Conservation (phyloP, 1,284 basidiomycete genomes). For the Tilletia caries region DNA sequence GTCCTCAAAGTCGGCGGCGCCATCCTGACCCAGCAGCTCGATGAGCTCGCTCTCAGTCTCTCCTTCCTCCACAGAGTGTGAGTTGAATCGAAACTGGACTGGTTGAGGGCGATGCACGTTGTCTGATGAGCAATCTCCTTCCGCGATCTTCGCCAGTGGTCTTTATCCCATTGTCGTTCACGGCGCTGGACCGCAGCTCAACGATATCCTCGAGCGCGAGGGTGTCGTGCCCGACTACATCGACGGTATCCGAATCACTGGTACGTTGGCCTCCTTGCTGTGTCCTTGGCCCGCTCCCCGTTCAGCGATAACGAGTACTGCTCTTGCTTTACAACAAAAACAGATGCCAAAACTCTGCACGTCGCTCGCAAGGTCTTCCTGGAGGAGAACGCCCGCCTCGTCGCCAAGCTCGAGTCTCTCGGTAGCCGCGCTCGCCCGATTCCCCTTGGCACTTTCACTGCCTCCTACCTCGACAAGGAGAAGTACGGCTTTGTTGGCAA, state of each 20-base stretch:
- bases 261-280: conserved; percentile 19
- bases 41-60: conserved; percentile 51
- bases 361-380: conserved; percentile 52
- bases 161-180: conserved; percentile 53
- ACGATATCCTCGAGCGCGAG: conserved; percentile 52
- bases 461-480: conserved; percentile 52
- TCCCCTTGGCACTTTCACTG: conserved; percentile 51
- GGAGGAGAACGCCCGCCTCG: conserved; percentile 51
- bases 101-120: conserved; percentile 66
- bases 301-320: too few relatives aligned
- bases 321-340: conserved; percentile 74
- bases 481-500: conserved; percentile 54
- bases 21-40: conserved; percentile 52
- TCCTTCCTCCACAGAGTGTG: conserved; percentile 52
- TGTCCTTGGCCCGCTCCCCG: too few relatives aligned
- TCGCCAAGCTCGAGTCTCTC: conserved; percentile 53
- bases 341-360: conserved; percentile 50
- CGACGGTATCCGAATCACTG: conserved; percentile 53
- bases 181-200: conserved; percentile 53
- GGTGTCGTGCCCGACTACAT: conserved; percentile 53
- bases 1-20: conserved; percentile 54
- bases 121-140: neutral
- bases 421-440: conserved; percentile 52
- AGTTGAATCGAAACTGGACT: conserved; percentile 58
- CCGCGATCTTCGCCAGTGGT: conserved; percentile 20